Conservation (phyloP, 1,284 basidiomycete genomes). For the Gastroboletus turbinatus region DNA sequence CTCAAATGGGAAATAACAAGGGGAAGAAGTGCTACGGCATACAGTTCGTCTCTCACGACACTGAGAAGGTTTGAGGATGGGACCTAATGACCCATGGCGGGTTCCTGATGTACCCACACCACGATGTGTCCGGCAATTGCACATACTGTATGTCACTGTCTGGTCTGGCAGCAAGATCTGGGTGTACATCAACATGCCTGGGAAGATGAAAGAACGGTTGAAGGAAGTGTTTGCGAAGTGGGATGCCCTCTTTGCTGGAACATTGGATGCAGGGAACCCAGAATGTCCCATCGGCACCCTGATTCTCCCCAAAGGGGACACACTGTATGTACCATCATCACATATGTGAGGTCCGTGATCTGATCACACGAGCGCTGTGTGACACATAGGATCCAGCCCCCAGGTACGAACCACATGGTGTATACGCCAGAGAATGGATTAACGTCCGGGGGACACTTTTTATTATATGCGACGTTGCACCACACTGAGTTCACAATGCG, state of each 20-base stretch:
- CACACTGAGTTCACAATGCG: background rate
- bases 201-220: background rate
- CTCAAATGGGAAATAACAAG: rapidly evolving
- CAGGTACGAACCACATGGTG: background rate
- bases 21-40: background rate
- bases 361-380: too few species aligned
- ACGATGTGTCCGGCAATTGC: rapidly evolving
- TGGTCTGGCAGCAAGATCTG: background rate
- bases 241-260: background rate
- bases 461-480: background rate
- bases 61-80: background rate
- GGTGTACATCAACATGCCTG: background rate
- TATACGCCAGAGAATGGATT: background rate
- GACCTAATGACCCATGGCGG: background rate
- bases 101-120: background rate
- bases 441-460: background rate
- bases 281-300: too few species aligned
- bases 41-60: background rate
- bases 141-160: background rate
- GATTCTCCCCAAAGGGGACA: too few species aligned
- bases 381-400: background rate
- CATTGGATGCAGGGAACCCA: too few species aligned
- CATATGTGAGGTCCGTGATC: too few species aligned
- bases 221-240: too few species aligned
- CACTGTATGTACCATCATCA: too few species aligned